Conservation (phyloP, 179 eudicot genomes). For the Vitellaria paradoxa region DNA sequence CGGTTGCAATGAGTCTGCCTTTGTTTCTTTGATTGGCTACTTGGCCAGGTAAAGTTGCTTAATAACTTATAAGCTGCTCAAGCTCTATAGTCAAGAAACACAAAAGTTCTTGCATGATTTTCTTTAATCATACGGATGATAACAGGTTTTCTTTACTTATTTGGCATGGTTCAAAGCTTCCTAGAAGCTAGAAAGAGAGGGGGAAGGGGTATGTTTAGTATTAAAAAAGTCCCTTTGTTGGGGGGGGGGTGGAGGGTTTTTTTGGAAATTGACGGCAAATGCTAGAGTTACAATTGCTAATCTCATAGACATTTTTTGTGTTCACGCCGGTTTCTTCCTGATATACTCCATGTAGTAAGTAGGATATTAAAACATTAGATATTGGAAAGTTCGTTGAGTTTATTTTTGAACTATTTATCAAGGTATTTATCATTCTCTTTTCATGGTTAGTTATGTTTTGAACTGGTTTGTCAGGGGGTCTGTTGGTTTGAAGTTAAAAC, state of each 20-base stretch:
- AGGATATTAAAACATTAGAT: slow-evolving; percentile 1
- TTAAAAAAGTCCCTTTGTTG: too few relatives aligned
- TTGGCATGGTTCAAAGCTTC: background rate
- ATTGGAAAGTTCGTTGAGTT: background rate
- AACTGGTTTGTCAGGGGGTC: slow-evolving; percentile 84
- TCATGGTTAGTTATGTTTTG: slow-evolving; percentile 46
- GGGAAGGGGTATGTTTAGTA: background rate
- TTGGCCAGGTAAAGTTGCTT: background rate
- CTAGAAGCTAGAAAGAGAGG: background rate
- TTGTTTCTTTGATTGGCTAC: background rate
- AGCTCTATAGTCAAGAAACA: background rate
- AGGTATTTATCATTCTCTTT: slow-evolving; percentile 18
- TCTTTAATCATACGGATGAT: background rate
- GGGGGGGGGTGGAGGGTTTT: too few relatives aligned
- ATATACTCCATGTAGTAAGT: background rate
- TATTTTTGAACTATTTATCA: slow-evolving; percentile 15
- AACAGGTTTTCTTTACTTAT: background rate
- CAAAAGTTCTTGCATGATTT: background rate
- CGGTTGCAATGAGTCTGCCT: background rate
- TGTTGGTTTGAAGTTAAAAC: slow-evolving; percentile 81
- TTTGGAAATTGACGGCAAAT: background rate
- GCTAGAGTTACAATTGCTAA: slow-evolving; percentile 20
- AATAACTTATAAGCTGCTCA: too few relatives aligned
- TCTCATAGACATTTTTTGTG: background rate
- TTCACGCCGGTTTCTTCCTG: background rate